Percentiles rank a stretch among this genome's conserved stretches.
phyloP scores from a whole-genome alignment of 208 protist species.

The Porcisia hertigi region DNA sequence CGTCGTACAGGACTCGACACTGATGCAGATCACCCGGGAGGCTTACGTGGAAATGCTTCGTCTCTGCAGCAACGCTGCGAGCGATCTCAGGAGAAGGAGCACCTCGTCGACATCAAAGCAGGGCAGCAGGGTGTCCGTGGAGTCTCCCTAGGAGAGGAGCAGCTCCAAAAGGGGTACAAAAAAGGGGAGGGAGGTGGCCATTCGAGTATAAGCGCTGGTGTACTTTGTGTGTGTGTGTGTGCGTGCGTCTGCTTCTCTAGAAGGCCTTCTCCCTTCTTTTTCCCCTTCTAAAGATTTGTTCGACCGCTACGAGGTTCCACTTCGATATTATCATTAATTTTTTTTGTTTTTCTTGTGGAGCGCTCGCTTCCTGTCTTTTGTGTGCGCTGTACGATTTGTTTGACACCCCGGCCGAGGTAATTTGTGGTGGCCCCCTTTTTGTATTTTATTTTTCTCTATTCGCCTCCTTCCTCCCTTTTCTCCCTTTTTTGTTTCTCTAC shows the following conservation, averaged over 20 bases:
- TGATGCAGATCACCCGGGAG: constrained; percentile 84
- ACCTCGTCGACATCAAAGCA: constrained; percentile 15
- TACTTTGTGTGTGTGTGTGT: constrained; percentile 3
- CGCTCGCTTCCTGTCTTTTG: no score
- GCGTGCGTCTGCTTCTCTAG: neutral
- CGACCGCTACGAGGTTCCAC: no score
- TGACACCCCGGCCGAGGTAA: neutral
- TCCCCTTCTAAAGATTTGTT: no score
- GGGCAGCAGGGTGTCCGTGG: neutral
- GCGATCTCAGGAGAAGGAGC: constrained; percentile 9
- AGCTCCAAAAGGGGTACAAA: neutral
- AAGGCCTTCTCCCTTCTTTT: no score
- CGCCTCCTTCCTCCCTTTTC: neutral
- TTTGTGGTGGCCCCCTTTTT: neutral
- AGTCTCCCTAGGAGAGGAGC: neutral
- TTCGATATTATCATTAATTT: no score
- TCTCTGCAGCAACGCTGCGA: constrained; percentile 33
- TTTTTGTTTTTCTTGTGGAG: no score
- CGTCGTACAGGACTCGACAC: constrained; percentile 81
- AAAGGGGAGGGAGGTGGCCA: neutral
- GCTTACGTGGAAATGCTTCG: constrained; percentile 64
- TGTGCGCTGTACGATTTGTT: neutral
- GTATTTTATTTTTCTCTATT: neutral
- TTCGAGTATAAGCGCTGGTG: neutral
- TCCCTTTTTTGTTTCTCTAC: neutral